Percentiles rank a stretch among this genome's conserved stretches.
These are phyloP conservation scores for Pisolithus sp. DNA, from an alignment of 768 basidiomycete species.

Conservation along the genomic window DNA sequence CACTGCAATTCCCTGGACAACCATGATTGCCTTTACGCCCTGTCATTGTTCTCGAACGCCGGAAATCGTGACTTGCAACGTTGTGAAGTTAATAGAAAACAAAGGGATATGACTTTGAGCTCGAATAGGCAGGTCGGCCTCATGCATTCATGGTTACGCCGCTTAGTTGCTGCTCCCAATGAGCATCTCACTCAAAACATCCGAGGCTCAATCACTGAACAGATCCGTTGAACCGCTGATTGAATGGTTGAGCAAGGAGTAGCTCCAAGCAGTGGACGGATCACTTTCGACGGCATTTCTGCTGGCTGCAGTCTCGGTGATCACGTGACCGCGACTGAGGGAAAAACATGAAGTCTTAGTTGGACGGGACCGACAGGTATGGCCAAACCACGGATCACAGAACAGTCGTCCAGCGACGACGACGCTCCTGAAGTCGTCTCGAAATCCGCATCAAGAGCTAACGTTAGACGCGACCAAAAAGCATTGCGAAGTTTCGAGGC, in stretches of 20 bases:
- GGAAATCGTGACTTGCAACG: not conserved
- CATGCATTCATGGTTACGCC: no score
- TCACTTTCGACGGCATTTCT: no score
- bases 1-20: not conserved
- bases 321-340: no score
- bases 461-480: constrained; percentile 31
- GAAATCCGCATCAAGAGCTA: constrained; percentile 40
- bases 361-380: no score
- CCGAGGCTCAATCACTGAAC: no score
- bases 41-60: not conserved
- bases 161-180: no score
- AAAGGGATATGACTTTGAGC: not conserved
- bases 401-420: constrained; percentile 28
- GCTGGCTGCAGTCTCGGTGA: no score
- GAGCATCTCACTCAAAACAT: no score
- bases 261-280: no score
- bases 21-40: not conserved
- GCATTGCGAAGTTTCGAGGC: constrained; percentile 31
- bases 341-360: no score
- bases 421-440: constrained; percentile 47
- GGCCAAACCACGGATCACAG: constrained; percentile 12
- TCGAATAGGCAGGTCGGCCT: not conserved
- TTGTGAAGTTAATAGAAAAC: not conserved
- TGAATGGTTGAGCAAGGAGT: no score
- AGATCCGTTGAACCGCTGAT: no score